Percentiles rank a stretch among this genome's conserved stretches.
Evolutionary conservation across 208 protist genomes (phyloP).

Genomic region (Trypanosoma cruzi): DNA sequence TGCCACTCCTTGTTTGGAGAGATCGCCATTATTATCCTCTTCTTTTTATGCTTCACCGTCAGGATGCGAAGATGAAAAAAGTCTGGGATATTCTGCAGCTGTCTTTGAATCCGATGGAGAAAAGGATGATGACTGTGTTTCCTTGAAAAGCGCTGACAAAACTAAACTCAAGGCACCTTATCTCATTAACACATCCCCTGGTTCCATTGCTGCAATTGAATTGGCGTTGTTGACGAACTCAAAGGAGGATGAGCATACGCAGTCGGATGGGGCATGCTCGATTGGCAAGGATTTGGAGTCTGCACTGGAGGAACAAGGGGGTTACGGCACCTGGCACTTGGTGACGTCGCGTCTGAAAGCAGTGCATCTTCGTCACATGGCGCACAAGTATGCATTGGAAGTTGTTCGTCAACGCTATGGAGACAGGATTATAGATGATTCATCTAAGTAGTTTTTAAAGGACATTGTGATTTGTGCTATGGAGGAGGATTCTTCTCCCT

Average conservation of each 20-base stretch:
- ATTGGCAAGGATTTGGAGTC: background rate
- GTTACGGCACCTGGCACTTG: background rate
- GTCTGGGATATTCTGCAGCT: background rate
- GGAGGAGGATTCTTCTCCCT: background rate
- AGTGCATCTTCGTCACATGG: background rate
- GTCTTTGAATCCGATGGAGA: background rate
- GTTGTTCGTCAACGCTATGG: background rate
- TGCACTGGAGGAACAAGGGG: background rate
- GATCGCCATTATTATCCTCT: background rate
- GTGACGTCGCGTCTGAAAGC: background rate
- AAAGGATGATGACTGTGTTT: background rate
- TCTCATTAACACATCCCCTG: background rate
- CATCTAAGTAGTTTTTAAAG: background rate
- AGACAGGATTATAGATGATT: background rate
- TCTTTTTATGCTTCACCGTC: background rate
- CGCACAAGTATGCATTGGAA: background rate
- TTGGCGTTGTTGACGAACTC: background rate
- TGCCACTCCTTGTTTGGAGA: background rate
- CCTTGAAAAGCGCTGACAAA: background rate
- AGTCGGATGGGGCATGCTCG: background rate
- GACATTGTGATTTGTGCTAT: background rate
- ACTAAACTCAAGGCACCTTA: background rate
- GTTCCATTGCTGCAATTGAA: background rate
- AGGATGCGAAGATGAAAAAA: background rate
- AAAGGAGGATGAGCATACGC: background rate